Percentiles rank a stretch among this genome's conserved stretches.
Conservation (phyloP, 768 basidiomycete genomes). For the Mycena chlorophos region DNA sequence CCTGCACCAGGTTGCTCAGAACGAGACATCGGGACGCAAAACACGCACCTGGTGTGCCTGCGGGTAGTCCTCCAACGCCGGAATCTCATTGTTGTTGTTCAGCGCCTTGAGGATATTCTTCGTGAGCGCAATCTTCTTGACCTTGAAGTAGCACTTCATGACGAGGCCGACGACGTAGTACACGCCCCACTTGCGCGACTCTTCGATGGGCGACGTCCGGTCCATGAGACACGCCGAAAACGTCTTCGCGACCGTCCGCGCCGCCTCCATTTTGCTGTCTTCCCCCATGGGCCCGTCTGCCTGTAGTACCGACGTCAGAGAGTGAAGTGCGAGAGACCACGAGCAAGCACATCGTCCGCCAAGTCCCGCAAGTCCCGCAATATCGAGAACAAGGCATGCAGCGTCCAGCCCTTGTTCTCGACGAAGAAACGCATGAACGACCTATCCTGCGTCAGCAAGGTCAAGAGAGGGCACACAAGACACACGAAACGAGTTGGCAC, state of each 20-base stretch:
- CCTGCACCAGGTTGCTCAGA: constrained; percentile 44
- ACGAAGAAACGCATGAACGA: constrained; percentile 77
- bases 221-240: constrained; percentile 90
- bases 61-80: constrained; percentile 73
- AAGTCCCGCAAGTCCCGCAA: constrained; percentile 81
- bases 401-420: constrained; percentile 83
- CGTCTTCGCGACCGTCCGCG: constrained; percentile 83
- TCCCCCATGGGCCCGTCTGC: constrained; percentile 51
- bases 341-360: constrained; percentile 69
- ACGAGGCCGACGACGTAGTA: constrained; percentile 91
- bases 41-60: constrained; percentile 78
- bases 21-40: constrained; percentile 9
- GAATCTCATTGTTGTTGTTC: constrained; percentile 82
- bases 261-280: constrained; percentile 83
- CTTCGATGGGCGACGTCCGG: constrained; percentile 66
- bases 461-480: constrained; percentile 18
- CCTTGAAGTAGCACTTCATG: constrained; percentile 91
- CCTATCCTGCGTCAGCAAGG: constrained; percentile 34
- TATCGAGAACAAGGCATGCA: constrained; percentile 81
- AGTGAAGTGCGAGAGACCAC: constrained; percentile 25
- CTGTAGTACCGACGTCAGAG: constrained; percentile 65
- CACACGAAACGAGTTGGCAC: constrained; percentile 72
- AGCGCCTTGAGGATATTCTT: constrained; percentile 92
- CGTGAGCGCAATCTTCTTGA: constrained; percentile 87
- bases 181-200: constrained; percentile 86